Evolutionary conservation across 805 yeast genomes (phyloP), one percentile per base, ranked within the genome.

Genomic region (Tetrapisispora arboricola): DNA sequence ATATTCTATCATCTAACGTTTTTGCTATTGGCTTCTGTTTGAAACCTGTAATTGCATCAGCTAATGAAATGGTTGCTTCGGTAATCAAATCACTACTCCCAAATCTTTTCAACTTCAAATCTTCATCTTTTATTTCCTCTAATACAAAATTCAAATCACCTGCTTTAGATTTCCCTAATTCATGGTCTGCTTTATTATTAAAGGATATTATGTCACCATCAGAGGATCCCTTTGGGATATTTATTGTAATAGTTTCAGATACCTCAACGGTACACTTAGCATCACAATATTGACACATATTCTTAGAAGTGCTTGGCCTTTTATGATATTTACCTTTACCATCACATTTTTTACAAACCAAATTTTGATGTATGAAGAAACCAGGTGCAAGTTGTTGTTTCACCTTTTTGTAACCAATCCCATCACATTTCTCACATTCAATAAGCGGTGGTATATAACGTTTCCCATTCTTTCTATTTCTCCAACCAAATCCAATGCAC

Each of bases 1-100:
- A 60, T 28, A 77, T 73, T 46, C 96, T 75, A 15, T 81, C 88
- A 60, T 92, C 97, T 41, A 88, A 68, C 47, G 85, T 92, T 48
- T 73, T 74, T 9, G 82, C 64, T 2, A 86, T 66, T 11, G 73
- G 71, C 39, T 74, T 71, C 21, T 78, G 66, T 27, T 72, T 64
- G 52, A 88, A 81, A 2, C 97, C 97, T 44, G 85, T 73, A n/a
- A 90, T 66, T 0, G 96, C 80, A 49, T 90, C 97, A 12, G 75
- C 75, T 39, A 90, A 65, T 2, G 94, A 68, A 30, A 90, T 73
- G 7, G 65, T 66, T 30, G 78, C 61, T 22, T 69, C 65, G 3
- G 84, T 71, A 49, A 74, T 75, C 38, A 92, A 62, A 57, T 88
- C 90, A 46, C 75, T 60, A 3, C 7, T 9, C 8, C 75, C 80